phyloP scores from a whole-genome alignment of 345 rosid genomes.

The Moricandia moricandioides region DNA sequence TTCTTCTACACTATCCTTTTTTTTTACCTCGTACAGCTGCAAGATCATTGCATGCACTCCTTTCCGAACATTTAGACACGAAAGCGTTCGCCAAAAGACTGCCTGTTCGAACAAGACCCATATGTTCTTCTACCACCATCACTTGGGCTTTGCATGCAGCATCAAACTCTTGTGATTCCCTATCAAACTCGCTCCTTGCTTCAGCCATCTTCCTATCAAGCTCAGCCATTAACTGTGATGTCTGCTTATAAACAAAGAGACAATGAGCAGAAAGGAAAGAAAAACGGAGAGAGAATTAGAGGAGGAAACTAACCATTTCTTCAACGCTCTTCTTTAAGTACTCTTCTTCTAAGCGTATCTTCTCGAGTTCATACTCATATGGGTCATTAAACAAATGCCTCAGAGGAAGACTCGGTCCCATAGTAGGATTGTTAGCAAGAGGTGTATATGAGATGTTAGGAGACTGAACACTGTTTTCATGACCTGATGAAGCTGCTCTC shows the following conservation, averaged over 20 bases:
- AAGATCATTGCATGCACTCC: background rate
- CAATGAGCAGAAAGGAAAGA: slow-evolving; percentile 5
- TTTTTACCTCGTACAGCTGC: slow-evolving; percentile 22
- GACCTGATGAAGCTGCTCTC: slow-evolving; percentile 17
- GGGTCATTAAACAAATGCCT: background rate
- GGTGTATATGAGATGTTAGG: slow-evolving; percentile 13
- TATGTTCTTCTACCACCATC: background rate
- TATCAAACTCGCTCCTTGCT: slow-evolving; percentile 12
- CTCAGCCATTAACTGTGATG: slow-evolving; percentile 17
- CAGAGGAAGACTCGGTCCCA: slow-evolving; percentile 2
- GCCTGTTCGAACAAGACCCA: background rate
- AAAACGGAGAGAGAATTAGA: background rate
- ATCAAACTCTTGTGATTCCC: slow-evolving; percentile 13
- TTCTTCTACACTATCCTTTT: background rate
- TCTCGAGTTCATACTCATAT: slow-evolving; percentile 22
- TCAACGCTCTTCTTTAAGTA: background rate
- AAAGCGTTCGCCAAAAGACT: slow-evolving; percentile 20
- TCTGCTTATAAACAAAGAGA: slow-evolving; percentile 15
- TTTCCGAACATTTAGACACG: background rate
- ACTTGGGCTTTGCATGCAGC: background rate
- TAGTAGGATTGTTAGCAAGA: slow-evolving; percentile 1
- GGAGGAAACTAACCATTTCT: slow-evolving; percentile 10
- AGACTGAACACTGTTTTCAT: background rate
- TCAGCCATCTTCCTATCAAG: slow-evolving; percentile 22
- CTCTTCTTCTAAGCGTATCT: slow-evolving; percentile 19